phyloP scores from a whole-genome alignment of 352 stramenopile genomes.

The Blastocystis sp. region DNA sequence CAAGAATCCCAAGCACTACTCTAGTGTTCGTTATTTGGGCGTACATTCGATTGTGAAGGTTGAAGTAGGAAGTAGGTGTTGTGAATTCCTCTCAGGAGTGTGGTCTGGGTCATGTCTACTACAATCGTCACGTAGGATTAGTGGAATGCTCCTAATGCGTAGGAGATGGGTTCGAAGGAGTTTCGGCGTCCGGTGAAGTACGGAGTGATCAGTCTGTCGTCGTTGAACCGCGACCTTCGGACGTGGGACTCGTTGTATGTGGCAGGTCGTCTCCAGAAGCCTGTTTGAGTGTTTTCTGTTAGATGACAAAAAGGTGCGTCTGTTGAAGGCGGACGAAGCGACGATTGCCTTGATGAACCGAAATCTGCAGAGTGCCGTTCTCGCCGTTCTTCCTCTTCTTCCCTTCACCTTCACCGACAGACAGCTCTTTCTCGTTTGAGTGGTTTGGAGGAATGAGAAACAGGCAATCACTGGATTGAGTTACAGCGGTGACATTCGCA shows the following conservation, averaged over 20 bases:
- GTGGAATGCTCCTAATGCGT: background rate
- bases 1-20: slow-evolving; percentile 33
- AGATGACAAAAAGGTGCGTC: background rate
- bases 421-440: slow-evolving; percentile 16
- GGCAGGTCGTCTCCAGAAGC: slow-evolving; percentile 49
- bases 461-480: slow-evolving; percentile 54
- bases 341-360: slow-evolving; percentile 1
- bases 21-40: slow-evolving; percentile 14
- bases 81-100: background rate
- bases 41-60: background rate
- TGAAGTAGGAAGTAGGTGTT: background rate
- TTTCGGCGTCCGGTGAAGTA: slow-evolving; percentile 27
- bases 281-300: background rate
- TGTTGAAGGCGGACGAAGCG: background rate
- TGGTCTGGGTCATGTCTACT: slow-evolving; percentile 41
- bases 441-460: background rate
- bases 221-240: slow-evolving; percentile 16
- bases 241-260: slow-evolving; percentile 52
- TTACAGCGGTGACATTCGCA: slow-evolving; percentile 55
- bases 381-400: slow-evolving; percentile 17
- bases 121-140: background rate
- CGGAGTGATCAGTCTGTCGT: slow-evolving; percentile 16
- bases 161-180: slow-evolving; percentile 30
- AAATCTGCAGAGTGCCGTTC: slow-evolving; percentile 32
- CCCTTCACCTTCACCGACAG: background rate